Percentiles rank a stretch among this genome's conserved stretches.
Evolutionary conservation across 441 rosid species (phyloP).

Genomic region (Dalechampia spathulata): DNA sequence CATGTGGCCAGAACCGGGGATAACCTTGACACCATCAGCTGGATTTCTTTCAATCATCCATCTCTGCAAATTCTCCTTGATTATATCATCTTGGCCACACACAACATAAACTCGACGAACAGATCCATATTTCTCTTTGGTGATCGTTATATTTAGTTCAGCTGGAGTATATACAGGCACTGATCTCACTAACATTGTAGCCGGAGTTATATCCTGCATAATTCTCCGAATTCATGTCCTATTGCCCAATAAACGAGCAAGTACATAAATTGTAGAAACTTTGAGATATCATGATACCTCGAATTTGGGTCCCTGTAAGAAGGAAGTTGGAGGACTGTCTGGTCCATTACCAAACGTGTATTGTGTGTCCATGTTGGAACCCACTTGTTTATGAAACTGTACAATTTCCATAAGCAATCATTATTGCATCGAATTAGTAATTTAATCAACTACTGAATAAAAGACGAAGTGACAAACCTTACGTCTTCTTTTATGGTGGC

Average conservation of each 20-base stretch:
- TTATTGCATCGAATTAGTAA: too few relatives aligned
- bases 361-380: constrained; percentile 11
- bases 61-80: constrained; percentile 20
- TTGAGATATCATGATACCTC: constrained; percentile 18
- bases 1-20: constrained; percentile 38
- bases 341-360: constrained; percentile 16
- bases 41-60: constrained; percentile 31
- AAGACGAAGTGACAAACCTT: background rate
- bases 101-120: constrained; percentile 25
- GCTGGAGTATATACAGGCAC: background rate
- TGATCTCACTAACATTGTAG: constrained; percentile 21
- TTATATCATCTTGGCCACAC: constrained; percentile 20
- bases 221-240: too few relatives aligned
- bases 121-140: constrained; percentile 23
- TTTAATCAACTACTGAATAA: too few relatives aligned
- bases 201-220: constrained; percentile 24
- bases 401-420: constrained; percentile 3
- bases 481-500: constrained; percentile 15
- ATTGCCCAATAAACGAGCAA: background rate
- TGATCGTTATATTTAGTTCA: constrained; percentile 5
- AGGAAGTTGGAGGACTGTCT: constrained; percentile 6
- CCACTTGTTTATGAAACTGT: background rate
- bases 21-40: constrained; percentile 19
- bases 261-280: background rate
- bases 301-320: constrained; percentile 11